Percentiles rank a stretch among this genome's conserved stretches.
Evolutionary conservation across 2,329 filamentous ascomycete species (phyloP).

Genomic region (Xylariaceae sp.): DNA sequence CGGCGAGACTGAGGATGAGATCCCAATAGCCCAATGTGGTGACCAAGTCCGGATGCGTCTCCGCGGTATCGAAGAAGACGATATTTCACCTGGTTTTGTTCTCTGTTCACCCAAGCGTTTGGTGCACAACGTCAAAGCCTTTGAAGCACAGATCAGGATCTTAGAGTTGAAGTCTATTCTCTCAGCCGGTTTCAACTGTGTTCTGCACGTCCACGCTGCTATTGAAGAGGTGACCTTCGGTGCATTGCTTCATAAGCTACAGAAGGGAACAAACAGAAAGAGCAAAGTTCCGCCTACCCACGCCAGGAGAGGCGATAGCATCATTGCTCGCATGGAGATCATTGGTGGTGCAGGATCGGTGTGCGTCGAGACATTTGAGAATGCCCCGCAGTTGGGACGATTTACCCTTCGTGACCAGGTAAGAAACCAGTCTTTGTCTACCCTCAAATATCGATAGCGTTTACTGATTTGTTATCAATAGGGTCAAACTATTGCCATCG

Average conservation of each 20-base stretch:
- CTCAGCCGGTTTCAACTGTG: constrained; percentile 93
- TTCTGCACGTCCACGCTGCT: constrained; percentile 93
- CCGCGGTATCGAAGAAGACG: constrained; percentile 94
- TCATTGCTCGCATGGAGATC: constrained; percentile 88
- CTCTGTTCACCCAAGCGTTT: constrained; percentile 91
- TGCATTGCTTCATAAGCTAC: constrained; percentile 83
- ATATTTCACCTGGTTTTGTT: constrained; percentile 92
- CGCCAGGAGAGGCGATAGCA: constrained; percentile 74
- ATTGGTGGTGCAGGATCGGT: constrained; percentile 78
- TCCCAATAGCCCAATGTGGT: constrained; percentile 76
- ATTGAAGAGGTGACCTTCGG: constrained; percentile 96
- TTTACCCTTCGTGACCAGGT: constrained; percentile 89
- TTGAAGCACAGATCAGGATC: constrained; percentile 95
- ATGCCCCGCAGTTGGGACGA: constrained; percentile 89
- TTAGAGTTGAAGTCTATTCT: constrained; percentile 93
- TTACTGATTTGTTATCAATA: constrained; percentile 40
- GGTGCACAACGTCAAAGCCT: constrained; percentile 82
- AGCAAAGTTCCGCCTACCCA: constrained; percentile 92
- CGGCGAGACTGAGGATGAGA: constrained; percentile 93
- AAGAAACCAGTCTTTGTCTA: constrained; percentile 27
- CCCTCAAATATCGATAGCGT: constrained; percentile 13
- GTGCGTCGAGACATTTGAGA: constrained; percentile 91
- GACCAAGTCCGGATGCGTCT: constrained; percentile 92
- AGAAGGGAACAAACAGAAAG: constrained; percentile 90
- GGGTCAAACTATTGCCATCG: constrained; percentile 99